These are phyloP conservation scores for Sextonia rubra DNA, from an alignment of 164 flowering plant species.

Conservation along the genomic window DNA sequence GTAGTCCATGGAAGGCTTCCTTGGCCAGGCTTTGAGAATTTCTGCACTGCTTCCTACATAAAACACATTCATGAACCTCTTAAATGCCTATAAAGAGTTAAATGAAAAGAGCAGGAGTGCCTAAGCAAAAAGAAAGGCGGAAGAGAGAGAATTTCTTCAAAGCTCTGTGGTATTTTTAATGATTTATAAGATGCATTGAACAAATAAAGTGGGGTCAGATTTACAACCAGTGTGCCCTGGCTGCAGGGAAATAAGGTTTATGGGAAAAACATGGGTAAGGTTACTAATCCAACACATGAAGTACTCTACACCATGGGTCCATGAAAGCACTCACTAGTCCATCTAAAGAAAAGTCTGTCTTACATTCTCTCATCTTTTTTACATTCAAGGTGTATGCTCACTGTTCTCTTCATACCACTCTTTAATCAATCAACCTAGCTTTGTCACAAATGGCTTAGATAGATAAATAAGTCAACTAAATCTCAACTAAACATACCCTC, in stretches of 20 bases:
- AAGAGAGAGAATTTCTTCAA: not conserved
- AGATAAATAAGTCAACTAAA: not conserved
- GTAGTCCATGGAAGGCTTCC: constrained; percentile 50
- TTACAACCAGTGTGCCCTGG: not conserved
- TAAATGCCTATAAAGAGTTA: not conserved
- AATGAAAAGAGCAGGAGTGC: not conserved
- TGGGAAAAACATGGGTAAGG: too few species aligned
- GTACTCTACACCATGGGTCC: too few species aligned
- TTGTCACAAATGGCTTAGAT: not conserved
- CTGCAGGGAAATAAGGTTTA: too few species aligned
- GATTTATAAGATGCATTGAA: not conserved
- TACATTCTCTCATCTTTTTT: not conserved
- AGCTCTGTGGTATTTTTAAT: not conserved
- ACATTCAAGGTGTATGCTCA: too few species aligned
- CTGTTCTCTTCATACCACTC: not conserved
- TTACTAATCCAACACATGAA: too few species aligned
- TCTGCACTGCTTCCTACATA: constrained; percentile 53
- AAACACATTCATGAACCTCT: not conserved
- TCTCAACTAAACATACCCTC: constrained; percentile 15
- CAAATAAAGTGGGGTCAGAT: not conserved
- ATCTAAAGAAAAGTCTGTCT: not conserved
- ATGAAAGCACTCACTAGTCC: too few species aligned
- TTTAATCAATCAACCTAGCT: not conserved
- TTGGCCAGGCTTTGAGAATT: constrained; percentile 16
- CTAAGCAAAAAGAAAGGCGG: not conserved